Conservation (phyloP, 345 rosid genomes). For the Salix dunnii region DNA sequence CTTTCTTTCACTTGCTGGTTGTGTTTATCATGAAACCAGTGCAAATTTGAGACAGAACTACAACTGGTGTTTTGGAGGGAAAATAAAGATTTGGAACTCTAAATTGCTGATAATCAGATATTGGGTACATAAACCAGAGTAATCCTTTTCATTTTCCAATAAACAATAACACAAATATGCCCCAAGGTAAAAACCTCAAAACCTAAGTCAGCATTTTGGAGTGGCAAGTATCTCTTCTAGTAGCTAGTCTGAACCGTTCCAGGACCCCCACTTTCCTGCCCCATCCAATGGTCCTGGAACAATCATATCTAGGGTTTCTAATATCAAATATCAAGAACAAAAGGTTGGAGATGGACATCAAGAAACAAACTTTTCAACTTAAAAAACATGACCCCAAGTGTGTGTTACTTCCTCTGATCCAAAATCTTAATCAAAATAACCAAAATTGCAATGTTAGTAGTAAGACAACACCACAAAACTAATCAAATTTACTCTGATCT, state of each 20-base stretch:
- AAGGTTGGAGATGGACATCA: not conserved
- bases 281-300: not conserved
- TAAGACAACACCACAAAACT: conserved; percentile 1
- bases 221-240: not conserved
- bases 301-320: not conserved
- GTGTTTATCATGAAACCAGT: not conserved
- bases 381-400: not conserved
- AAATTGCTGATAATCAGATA: not conserved
- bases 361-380: not conserved
- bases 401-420: not conserved
- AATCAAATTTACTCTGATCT: conserved; percentile 23
- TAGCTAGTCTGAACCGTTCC: not conserved
- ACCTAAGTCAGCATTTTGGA: not conserved
- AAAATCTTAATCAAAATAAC: not conserved
- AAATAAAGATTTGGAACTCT: not conserved
- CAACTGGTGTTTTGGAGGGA: conserved; percentile 1
- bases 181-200: not conserved
- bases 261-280: not conserved
- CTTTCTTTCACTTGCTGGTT: not conserved
- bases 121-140: not conserved
- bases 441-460: not conserved
- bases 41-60: not conserved
- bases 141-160: not conserved
- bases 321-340: not conserved
- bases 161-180: not conserved